Evolutionary conservation across 139 green algal genomes (phyloP), one percentile per base, ranked within the genome.

Genomic region (Haematococcus sp.): DNA sequence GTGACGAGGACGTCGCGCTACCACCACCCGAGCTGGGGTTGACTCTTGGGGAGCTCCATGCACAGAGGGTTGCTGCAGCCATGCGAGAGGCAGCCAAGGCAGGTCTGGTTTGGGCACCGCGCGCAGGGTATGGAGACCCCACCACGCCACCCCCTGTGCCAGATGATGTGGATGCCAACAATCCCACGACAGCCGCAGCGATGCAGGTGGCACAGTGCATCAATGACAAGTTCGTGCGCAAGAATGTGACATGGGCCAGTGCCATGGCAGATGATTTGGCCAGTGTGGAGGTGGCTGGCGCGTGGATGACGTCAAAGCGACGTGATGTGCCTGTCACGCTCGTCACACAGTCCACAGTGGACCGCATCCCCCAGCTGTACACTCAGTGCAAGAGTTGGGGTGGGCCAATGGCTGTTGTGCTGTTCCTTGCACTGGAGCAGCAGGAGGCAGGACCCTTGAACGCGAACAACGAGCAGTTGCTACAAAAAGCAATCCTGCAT

Each of bases 371-470:
- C 1, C 72, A 77, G 60, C 46, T 77, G 27, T 66, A 66, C 20
- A 52, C 72, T 1, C 72, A 77, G 61, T 77, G 72, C 44, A 71
- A 66, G 61, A 72, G 61, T 44, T 77, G 72, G 72, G 34, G 46
- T 2, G 72, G 72, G 2, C 61, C 61, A 11, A 20, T 72, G 13
- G 71, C 59, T 35, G 72, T 55, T 4, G 72, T 55, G 13, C 27
- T 77, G 15, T 77, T 71, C 63, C 25, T 66, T 23, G 63, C 28
- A 5, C 20, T 77, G 2, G 20, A 35, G 7, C 61, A 77, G 44
- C 19, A 56, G 4, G 20, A 49, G 17, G 27, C 27, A 32, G 16
- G 25, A 27, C 22, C 23, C 20, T 40, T 72, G n/a, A 40, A 34
- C n/a, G 22, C 61, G 31, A 4, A 27, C n/a, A 52, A 54, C 33